Evolutionary conservation across 305 asterid genomes (phyloP), one percentile per base, ranked within the genome.

Genomic region (Fraxinus xanthoxyloides): DNA sequence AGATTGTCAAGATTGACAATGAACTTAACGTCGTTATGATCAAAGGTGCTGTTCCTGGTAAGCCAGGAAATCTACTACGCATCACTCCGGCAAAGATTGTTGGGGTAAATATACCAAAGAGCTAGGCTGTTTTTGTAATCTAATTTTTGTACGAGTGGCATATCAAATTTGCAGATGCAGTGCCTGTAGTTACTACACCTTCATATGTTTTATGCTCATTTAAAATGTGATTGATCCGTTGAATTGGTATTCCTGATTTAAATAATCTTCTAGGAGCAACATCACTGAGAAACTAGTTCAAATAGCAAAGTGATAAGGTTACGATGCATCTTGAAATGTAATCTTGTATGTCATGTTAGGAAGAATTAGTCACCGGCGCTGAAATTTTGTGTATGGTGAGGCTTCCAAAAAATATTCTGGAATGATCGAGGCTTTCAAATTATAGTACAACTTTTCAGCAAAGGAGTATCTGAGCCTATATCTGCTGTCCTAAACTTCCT

Each of bases 1-100:
- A 87, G 93, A 81, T 96, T 43, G 69, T 96, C 73, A 96, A 96
- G 93, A 93, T 96, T 4, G 99, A 96, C 78, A 91, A 80, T 30
- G 98, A 94, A 8, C 93, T 96, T 28, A 93, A 92, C 28, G 87
- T 92, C 12, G 90, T 96, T 36, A 91, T 96, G 97, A 85, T 96
- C 91, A 93, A 92, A 63, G 98, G 99, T 12, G 98, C 99, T 79
- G 84, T 96, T 77, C 99, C 99, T 21, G 99, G 99, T 80, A 96
- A 96, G 86, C 99, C 99, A 0, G 99, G 99, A 79, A 94, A 96
- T 86, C 97, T 96, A 80, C 90, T 94, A 51, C 96, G 99, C 77
- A 93, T 96, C 32, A 85, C 99, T 75, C 98, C 99, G 0, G 99
- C 99, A 10, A 96, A 96, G 85, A 96, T 96, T 54, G 99, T 96